Evolutionary conservation across 2,329 filamentous ascomycete species (phyloP).

Genomic region (Epichloe baconii): DNA sequence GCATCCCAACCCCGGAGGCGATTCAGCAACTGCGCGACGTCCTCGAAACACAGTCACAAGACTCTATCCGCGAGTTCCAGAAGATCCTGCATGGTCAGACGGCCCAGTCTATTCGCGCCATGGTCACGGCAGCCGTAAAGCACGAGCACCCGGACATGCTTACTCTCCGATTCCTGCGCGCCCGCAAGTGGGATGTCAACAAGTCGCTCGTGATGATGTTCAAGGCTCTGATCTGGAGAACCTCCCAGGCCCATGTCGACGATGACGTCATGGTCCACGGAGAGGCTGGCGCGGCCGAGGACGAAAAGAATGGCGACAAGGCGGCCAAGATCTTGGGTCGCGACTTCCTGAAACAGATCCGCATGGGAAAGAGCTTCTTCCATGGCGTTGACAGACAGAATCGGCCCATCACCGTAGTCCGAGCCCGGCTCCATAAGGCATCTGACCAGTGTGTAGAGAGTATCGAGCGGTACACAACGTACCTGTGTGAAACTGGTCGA

Average conservation of each 20-base stretch:
- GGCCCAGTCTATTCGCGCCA: slow-evolving; percentile 1
- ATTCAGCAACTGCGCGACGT: slow-evolving; percentile 2
- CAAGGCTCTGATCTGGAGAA: slow-evolving; percentile 24
- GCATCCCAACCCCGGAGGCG: neutral
- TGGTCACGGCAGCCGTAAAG: slow-evolving; percentile 9
- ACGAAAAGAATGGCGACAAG: slow-evolving; percentile 16
- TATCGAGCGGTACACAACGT: slow-evolving; percentile 25
- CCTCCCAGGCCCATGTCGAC: slow-evolving; percentile 18
- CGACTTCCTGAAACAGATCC: slow-evolving; percentile 23
- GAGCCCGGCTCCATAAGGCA: slow-evolving; percentile 20
- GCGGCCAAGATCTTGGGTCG: neutral
- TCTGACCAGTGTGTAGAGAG: slow-evolving; percentile 18
- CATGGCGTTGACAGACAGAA: slow-evolving; percentile 21
- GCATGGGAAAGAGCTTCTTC: slow-evolving; percentile 25
- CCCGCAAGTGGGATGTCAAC: slow-evolving; percentile 26
- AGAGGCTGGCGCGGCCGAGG: slow-evolving; percentile 17
- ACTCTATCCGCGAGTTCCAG: slow-evolving; percentile 1
- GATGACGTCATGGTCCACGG: slow-evolving; percentile 19
- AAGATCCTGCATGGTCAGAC: slow-evolving; percentile 1
- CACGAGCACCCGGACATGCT: slow-evolving; percentile 24
- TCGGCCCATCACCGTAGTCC: slow-evolving; percentile 24
- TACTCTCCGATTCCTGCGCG: slow-evolving; percentile 25
- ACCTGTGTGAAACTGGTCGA: slow-evolving; percentile 23
- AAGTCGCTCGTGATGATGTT: slow-evolving; percentile 27
- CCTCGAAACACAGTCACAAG: neutral